Evolutionary conservation across 2,329 filamentous ascomycete species (phyloP), one percentile per base, ranked within the genome.

Genomic region (Dactylella cylindrospora): DNA sequence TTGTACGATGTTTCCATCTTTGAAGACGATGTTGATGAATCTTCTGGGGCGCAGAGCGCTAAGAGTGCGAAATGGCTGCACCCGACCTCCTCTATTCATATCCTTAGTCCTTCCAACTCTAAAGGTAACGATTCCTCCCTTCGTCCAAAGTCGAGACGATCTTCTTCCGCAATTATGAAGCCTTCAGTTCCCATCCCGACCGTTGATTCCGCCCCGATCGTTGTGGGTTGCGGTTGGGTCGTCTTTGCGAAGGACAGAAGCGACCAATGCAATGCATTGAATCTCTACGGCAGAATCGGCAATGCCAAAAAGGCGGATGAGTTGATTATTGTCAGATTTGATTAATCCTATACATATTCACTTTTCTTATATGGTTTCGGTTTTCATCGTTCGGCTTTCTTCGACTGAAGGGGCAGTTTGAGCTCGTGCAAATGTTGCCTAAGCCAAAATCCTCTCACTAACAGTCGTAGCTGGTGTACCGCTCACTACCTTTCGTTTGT

Each of bases 21-120:
- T 17, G 55, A 61, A 13, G 25, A 38, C 19, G 55, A 53, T 17
- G 35, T 22, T 6, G 22, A 40, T 22, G 20, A 13, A 8, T 40
- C 43, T 5, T 28, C n/a, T n/a, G n/a, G n/a, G n/a, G n/a, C 54
- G 3, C 38, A 53, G 17, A 35, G 36, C 22, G 50, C 49, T 36
- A 55, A 64, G 44, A 45, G 32, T 36, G 44, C 51, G 9, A 64
- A 51, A 33, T 64, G 59, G 59, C 31, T 64, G 17, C 59, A 55
- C 7, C 59, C 59, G 5, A 55, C 51, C 8, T 54, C 50, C 17
- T 64, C 59, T 13, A 45, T 64, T 13, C 59, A 61, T 22, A 43
- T 53, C 13, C 41, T 49, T 6, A 61, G 41, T 25, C 46, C 55
- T 6, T 53, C 55, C 6, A 49, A 49, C 36, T 47, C 35, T n/a